These are phyloP conservation scores for Magnaporthiopsis incrustans DNA, from an alignment of 2,329 filamentous ascomycete species.

Conservation along the genomic window DNA sequence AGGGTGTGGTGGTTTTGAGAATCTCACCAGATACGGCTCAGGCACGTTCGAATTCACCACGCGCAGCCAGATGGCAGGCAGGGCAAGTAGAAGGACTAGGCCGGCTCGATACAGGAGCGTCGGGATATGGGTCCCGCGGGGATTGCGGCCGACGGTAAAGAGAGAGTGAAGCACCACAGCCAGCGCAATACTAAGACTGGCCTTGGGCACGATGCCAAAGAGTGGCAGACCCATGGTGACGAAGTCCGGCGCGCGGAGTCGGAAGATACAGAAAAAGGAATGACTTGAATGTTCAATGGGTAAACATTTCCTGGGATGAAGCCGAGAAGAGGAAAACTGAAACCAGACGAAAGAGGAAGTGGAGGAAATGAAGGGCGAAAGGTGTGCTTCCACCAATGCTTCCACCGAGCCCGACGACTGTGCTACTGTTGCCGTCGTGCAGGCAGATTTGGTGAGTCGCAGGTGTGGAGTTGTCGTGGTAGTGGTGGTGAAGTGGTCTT, in stretches of 20 bases:
- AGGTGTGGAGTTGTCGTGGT: background rate
- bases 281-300: background rate
- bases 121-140: background rate
- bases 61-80: conserved; percentile 29
- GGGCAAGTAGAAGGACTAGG: conserved; percentile 16
- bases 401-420: background rate
- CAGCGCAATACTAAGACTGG: background rate
- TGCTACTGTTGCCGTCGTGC: background rate
- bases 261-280: background rate
- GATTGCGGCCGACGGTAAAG: background rate
- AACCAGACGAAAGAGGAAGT: background rate
- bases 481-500: background rate
- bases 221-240: background rate
- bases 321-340: background rate
- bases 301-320: background rate
- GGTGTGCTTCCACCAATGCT: background rate
- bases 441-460: background rate
- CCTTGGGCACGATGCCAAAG: background rate
- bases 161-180: background rate
- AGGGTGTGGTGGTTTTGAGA: background rate
- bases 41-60: conserved; percentile 33
- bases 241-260: background rate
- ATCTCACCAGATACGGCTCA: conserved; percentile 45
- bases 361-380: background rate
- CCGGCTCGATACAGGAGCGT: background rate